phyloP scores from a whole-genome alignment of 2,329 filamentous ascomycete genomes.

The Bertia moriformis region DNA sequence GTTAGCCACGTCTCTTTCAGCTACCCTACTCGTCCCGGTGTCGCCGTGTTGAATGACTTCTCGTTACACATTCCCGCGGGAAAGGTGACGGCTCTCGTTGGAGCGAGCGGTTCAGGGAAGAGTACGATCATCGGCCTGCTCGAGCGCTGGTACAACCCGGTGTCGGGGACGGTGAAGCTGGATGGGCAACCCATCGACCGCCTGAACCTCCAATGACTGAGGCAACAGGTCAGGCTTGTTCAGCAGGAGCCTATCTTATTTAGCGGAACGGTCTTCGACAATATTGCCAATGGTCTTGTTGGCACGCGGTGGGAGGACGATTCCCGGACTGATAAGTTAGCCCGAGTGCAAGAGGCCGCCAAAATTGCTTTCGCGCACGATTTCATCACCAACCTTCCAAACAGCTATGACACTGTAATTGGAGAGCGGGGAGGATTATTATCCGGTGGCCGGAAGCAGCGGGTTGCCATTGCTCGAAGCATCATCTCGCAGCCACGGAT shows the following conservation, averaged over 20 bases:
- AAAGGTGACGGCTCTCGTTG: slow-evolving; percentile 26
- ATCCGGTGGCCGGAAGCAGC: slow-evolving; percentile 49
- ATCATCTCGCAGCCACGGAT: slow-evolving; percentile 29
- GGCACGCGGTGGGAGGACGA: slow-evolving; percentile 21
- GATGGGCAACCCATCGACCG: slow-evolving; percentile 13
- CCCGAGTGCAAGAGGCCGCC: slow-evolving; percentile 28
- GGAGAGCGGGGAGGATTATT: slow-evolving; percentile 49
- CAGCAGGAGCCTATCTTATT: slow-evolving; percentile 23
- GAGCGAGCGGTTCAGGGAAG: slow-evolving; percentile 22
- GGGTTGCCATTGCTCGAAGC: slow-evolving; percentile 40
- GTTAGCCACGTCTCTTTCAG: slow-evolving; percentile 21
- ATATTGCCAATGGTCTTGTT: slow-evolving; percentile 32
- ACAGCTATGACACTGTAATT: slow-evolving; percentile 41
- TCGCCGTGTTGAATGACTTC: slow-evolving; percentile 24
- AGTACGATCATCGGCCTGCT: slow-evolving; percentile 22
- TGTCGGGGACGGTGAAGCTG: slow-evolving; percentile 11
- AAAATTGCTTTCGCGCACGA: slow-evolving; percentile 32
- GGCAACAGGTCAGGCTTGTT: slow-evolving; percentile 20
- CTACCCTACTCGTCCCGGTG: slow-evolving; percentile 27
- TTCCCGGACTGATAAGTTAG: slow-evolving; percentile 23
- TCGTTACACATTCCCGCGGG: slow-evolving; percentile 25
- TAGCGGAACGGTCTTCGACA: slow-evolving; percentile 29
- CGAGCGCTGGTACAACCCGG: slow-evolving; percentile 22
- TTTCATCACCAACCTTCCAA: slow-evolving; percentile 30
- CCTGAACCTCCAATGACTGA: slow-evolving; percentile 20